A percentile compares a stretch with the other conserved stretches of the same genome.
Conservation (phyloP, 805 yeast species). For the Nakazawaea ishiwadae region DNA sequence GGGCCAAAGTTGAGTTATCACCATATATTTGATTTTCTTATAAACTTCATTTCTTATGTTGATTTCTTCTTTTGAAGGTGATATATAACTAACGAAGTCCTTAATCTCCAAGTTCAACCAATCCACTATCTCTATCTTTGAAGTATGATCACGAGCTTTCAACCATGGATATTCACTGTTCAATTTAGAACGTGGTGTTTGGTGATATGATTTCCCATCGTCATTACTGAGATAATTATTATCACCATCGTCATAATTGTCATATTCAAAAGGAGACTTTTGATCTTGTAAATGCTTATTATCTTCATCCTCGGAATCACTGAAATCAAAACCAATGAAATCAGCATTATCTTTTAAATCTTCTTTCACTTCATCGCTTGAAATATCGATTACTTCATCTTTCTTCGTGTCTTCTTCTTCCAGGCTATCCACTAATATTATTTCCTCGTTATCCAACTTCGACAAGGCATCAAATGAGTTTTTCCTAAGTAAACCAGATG, state of each 20-base stretch:
- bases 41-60: constrained; percentile 62
- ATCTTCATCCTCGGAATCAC: constrained; percentile 31
- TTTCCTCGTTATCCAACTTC: constrained; percentile 10
- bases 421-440: constrained; percentile 9
- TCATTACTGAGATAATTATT: constrained; percentile 43
- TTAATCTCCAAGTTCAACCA: constrained; percentile 84
- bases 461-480: constrained; percentile 15
- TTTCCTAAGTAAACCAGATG: constrained; percentile 5
- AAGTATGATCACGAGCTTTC: constrained; percentile 69
- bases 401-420: constrained; percentile 9
- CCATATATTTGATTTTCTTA: constrained; percentile 46
- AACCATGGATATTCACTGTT: constrained; percentile 66
- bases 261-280: constrained; percentile 10
- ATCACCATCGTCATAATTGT: constrained; percentile 24
- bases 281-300: constrained; percentile 21
- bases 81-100: constrained; percentile 79
- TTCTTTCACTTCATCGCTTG: constrained; percentile 27
- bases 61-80: constrained; percentile 78
- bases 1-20: constrained; percentile 61
- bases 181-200: constrained; percentile 23
- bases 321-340: constrained; percentile 51
- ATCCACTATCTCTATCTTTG: constrained; percentile 71
- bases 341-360: constrained; percentile 43
- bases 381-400: too few relatives aligned
- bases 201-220: constrained; percentile 25